phyloP scores from a whole-genome alignment of 2,329 filamentous ascomycete genomes.

The Tolypocladium endophyticum region DNA sequence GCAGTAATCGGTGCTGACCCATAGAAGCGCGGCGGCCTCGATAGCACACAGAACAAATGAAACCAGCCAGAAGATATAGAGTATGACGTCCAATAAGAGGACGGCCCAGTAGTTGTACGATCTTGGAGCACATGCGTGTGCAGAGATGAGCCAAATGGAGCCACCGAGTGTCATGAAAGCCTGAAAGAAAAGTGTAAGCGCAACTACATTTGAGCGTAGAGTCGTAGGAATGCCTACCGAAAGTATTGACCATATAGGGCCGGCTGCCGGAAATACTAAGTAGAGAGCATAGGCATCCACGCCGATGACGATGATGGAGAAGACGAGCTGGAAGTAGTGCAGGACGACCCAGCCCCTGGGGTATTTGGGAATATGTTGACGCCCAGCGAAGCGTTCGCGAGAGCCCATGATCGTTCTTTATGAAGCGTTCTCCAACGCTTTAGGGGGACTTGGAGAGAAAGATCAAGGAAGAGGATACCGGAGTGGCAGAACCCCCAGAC shows the following conservation, averaged over 20 bases:
- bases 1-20: slow-evolving; percentile 9
- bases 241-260: slow-evolving; percentile 22
- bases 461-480: neutral
- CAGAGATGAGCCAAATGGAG: slow-evolving; percentile 34
- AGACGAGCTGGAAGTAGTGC: slow-evolving; percentile 33
- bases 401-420: neutral
- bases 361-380: slow-evolving; percentile 35
- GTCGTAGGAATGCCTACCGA: slow-evolving; percentile 18
- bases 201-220: too few species aligned
- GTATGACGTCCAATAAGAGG: slow-evolving; percentile 38
- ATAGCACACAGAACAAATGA: slow-evolving; percentile 30
- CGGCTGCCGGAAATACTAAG: slow-evolving; percentile 22
- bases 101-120: slow-evolving; percentile 45
- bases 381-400: slow-evolving; percentile 15
- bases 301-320: slow-evolving; percentile 34
- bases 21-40: slow-evolving; percentile 17
- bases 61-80: slow-evolving; percentile 41
- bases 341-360: slow-evolving; percentile 31
- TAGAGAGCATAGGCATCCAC: slow-evolving; percentile 33
- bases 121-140: slow-evolving; percentile 26
- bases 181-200: slow-evolving; percentile 17
- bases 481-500: neutral
- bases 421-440: neutral
- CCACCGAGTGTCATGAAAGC: slow-evolving; percentile 32
- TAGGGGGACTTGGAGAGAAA: neutral